Evolutionary conservation across 768 basidiomycete species (phyloP).

Genomic region (Amanita muscaria): DNA sequence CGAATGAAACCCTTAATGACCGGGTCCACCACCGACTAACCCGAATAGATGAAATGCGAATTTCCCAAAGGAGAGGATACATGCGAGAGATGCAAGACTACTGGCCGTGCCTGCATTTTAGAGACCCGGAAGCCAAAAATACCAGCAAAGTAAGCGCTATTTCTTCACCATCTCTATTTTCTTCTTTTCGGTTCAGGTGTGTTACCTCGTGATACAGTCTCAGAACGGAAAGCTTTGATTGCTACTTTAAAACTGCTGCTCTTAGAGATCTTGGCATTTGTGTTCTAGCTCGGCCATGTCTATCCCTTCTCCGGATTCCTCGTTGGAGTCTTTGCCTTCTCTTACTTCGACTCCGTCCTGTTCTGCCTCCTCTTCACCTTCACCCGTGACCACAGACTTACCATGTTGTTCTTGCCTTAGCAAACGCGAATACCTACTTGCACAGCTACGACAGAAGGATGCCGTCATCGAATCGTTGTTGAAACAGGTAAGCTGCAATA

Average conservation of each 20-base stretch:
- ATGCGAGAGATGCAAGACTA: constrained; percentile 68
- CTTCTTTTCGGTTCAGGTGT: neutral
- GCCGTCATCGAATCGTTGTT: constrained; percentile 77
- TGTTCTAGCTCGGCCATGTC: neutral
- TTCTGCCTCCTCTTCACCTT: constrained; percentile 16
- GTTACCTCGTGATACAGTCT: neutral
- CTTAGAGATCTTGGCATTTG: neutral
- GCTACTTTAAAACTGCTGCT: neutral
- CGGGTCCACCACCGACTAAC: constrained; percentile 4
- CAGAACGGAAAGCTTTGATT: no score
- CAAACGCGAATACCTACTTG: constrained; percentile 79
- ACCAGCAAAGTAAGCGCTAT: constrained; percentile 66
- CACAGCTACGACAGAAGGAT: constrained; percentile 84
- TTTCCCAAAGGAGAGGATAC: constrained; percentile 65
- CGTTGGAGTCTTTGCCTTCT: constrained; percentile 7
- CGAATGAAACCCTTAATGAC: neutral
- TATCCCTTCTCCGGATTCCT: constrained; percentile 4
- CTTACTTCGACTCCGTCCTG: constrained; percentile 13
- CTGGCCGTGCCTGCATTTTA: constrained; percentile 73
- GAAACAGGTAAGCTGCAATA: constrained; percentile 50
- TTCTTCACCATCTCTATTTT: neutral
- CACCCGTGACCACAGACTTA: constrained; percentile 29
- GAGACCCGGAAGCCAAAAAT: constrained; percentile 75
- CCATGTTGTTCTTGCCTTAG: constrained; percentile 36
- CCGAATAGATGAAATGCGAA: constrained; percentile 75